Evolutionary conservation across 208 protist species (phyloP), one percentile per base, ranked within the genome.

Genomic region (Acanthamoeba royreba): DNA sequence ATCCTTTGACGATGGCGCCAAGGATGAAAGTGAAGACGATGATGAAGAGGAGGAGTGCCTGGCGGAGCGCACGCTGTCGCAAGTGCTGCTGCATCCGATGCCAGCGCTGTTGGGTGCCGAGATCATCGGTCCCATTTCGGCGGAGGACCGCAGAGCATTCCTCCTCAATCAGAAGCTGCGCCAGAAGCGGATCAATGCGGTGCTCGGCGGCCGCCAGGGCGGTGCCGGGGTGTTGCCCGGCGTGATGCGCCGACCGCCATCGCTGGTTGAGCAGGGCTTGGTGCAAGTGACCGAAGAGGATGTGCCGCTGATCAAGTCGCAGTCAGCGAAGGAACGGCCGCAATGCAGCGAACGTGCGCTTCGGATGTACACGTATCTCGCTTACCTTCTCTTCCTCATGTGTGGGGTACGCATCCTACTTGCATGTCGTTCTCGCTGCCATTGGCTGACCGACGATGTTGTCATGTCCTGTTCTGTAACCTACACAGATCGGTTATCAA

Each of bases 371-470:
- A 38, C 40, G 2, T 63, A 89, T 33, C 33, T 89, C 11, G 81
- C 81, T 25, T 89, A 89, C 49, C n/a, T 89, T 33, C 47, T 49
- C 81, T 89, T 89, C 40, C 47, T 89, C 38, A 72, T 89, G 4
- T 89, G 81, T 35, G 81, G 81, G 43, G 81, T 89, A 89, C 81
- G 45, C 11, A 13, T 31, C 31, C 8, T 35, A 4, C 25, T 28
- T 25, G 13, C 49, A 55, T 19, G 49, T 25, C 49, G 19, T 55
- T 61, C 52, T 61, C 22, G 52, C 52, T 61, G 52, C 52, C 22
- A 17, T 61, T 61, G 17, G 52, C 52, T 22, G 25, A 17, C 22
- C 52, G 19, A 61, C 22, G 19, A 28, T 61, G 19, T 28, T 61
- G 19, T 61, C 63, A n/a, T 81, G 31, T 40, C n/a, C 3, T 22